Evolutionary conservation across 1,284 basidiomycete genomes (phyloP).

Genomic region (Tilletia indica): DNA sequence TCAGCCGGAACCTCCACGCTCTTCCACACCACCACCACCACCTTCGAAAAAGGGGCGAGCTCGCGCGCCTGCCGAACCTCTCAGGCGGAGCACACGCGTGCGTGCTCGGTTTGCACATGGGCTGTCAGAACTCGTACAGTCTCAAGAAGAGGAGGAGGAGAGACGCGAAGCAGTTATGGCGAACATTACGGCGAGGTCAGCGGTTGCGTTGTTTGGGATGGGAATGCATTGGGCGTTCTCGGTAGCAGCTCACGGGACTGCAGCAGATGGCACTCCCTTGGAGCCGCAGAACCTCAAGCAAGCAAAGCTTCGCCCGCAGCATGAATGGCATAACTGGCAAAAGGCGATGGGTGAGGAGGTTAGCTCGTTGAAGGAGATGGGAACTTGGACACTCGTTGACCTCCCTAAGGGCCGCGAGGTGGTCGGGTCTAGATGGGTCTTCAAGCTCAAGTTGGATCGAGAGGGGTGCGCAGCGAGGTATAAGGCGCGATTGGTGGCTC

Average conservation of each 20-base stretch:
- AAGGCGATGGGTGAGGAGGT: not conserved
- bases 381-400: conserved; percentile 28
- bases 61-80: not conserved
- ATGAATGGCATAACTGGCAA: not conserved
- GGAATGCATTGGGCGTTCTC: too few relatives aligned
- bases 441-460: too few relatives aligned
- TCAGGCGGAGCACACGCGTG: not conserved
- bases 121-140: not conserved
- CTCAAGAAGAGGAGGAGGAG: not conserved
- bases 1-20: not conserved
- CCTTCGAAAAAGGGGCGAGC: not conserved
- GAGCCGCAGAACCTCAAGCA: not conserved
- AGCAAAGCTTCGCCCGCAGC: not conserved
- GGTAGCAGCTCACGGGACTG: too few relatives aligned
- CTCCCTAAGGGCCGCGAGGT: conserved; percentile 37
- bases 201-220: too few relatives aligned
- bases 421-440: conserved; percentile 57
- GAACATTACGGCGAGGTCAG: too few relatives aligned
- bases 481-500: too few relatives aligned
- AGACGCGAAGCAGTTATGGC: not conserved
- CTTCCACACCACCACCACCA: too few relatives aligned
- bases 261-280: not conserved
- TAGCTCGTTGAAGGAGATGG: not conserved
- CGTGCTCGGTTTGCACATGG: not conserved
- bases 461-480: too few relatives aligned